Evolutionary conservation across 2,329 filamentous ascomycete species (phyloP).

Genomic region (Fusarium algeriense): DNA sequence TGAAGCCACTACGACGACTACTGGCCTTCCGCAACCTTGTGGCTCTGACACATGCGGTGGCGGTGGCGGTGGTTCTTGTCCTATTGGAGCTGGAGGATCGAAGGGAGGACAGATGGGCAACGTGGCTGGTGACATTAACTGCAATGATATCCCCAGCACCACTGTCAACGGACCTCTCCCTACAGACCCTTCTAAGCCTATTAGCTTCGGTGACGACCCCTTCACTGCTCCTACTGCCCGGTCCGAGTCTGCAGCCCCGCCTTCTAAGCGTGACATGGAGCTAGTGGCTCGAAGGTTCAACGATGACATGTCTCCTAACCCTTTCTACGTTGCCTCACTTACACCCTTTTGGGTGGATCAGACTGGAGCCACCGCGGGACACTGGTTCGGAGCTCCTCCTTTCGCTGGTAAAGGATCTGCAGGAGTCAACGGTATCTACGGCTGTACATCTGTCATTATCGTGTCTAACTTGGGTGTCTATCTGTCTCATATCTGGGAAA

Average conservation of each 20-base stretch:
- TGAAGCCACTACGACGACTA: conserved; percentile 24
- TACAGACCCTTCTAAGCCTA: neutral
- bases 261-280: neutral
- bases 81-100: conserved; percentile 14
- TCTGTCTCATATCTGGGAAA: conserved; percentile 43
- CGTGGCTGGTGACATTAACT: conserved; percentile 1
- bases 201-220: conserved; percentile 4
- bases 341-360: conserved; percentile 30
- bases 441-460: conserved; percentile 40
- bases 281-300: neutral
- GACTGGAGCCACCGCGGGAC: conserved; percentile 15
- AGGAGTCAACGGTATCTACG: conserved; percentile 42
- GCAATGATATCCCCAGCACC: conserved; percentile 14
- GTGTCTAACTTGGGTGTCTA: conserved; percentile 33
- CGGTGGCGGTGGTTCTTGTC: conserved; percentile 20
- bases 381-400: conserved; percentile 11
- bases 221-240: conserved; percentile 13
- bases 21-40: conserved; percentile 7
- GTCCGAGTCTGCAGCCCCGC: neutral
- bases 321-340: conserved; percentile 21
- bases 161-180: conserved; percentile 26
- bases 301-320: conserved; percentile 21
- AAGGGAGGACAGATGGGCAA: conserved; percentile 21
- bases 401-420: conserved; percentile 7
- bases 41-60: conserved; percentile 24